Conservation (phyloP, 768 basidiomycete species). For the Lentinula detonsa region DNA sequence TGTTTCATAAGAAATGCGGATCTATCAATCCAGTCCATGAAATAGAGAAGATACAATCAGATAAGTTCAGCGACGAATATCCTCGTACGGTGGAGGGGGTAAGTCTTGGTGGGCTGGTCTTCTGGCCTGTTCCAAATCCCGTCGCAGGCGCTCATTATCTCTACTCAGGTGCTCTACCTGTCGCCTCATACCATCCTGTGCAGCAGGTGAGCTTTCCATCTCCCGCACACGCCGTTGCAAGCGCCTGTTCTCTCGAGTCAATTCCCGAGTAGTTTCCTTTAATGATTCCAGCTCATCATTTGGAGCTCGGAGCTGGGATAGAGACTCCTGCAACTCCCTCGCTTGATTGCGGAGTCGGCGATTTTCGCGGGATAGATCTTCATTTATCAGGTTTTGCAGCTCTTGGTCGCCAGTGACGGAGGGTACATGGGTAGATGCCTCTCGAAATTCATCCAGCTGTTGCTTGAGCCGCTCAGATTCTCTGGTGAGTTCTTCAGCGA, state of each 20-base stretch:
- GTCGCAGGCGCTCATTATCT: conserved; percentile 7
- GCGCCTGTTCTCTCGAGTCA: conserved; percentile 9
- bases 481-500: conserved; percentile 2
- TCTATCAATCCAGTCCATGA: too few relatives aligned
- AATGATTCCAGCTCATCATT: conserved; percentile 1
- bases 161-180: conserved; percentile 5
- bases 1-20: too few relatives aligned
- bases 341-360: conserved; percentile 5
- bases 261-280: background rate
- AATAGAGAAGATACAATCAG: background rate
- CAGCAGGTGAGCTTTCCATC: background rate
- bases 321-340: conserved; percentile 5
- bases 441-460: conserved; percentile 9
- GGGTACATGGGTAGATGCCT: conserved; percentile 7
- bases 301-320: conserved; percentile 3
- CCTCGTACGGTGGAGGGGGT: conserved; percentile 10
- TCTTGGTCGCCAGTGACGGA: conserved; percentile 8
- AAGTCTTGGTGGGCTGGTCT: background rate
- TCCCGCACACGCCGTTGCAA: conserved; percentile 6
- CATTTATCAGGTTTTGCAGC: conserved; percentile 12
- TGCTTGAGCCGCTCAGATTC: conserved; percentile 5
- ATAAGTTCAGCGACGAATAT: background rate
- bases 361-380: conserved; percentile 12
- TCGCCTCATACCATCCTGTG: background rate
- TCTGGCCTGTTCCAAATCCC: background rate